Evolutionary conservation across 257 asterid genomes (phyloP).

Genomic region (Plectranthus barbatus): DNA sequence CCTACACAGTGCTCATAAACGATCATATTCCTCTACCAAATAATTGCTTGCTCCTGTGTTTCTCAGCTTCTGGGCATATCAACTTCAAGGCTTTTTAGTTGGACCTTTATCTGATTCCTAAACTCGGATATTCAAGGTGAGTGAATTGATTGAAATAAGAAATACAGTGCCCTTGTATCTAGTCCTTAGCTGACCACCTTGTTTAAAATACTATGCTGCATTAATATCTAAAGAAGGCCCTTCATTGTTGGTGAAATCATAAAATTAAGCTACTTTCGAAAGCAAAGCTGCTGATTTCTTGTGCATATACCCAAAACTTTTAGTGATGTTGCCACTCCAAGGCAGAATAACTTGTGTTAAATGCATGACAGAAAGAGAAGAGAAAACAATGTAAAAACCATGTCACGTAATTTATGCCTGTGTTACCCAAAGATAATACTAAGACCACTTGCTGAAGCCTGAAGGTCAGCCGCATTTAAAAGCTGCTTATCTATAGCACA

Average conservation of each 20-base stretch:
- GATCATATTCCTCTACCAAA: background rate
- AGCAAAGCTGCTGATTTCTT: background rate
- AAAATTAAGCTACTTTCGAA: background rate
- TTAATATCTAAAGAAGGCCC: background rate
- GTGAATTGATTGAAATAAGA: background rate
- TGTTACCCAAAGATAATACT: background rate
- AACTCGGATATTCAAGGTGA: background rate
- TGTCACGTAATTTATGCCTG: background rate
- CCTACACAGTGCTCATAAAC: background rate
- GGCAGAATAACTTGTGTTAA: background rate
- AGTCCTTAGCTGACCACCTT: background rate
- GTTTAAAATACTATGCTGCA: background rate
- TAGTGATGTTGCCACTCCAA: background rate
- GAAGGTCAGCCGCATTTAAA: background rate
- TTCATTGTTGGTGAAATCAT: background rate
- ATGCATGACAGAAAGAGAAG: background rate
- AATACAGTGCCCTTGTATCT: background rate
- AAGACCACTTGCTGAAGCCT: background rate
- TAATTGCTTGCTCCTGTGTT: background rate
- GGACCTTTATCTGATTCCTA: slow-evolving; percentile 1
- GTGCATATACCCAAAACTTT: background rate
- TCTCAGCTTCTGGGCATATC: background rate
- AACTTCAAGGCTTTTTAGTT: background rate
- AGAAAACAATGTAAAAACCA: background rate
- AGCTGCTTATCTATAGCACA: background rate